Evolutionary conservation across 2,329 filamentous ascomycete genomes (phyloP), one percentile per base, ranked within the genome.

Genomic region (Nothomitra cinnamomea): DNA sequence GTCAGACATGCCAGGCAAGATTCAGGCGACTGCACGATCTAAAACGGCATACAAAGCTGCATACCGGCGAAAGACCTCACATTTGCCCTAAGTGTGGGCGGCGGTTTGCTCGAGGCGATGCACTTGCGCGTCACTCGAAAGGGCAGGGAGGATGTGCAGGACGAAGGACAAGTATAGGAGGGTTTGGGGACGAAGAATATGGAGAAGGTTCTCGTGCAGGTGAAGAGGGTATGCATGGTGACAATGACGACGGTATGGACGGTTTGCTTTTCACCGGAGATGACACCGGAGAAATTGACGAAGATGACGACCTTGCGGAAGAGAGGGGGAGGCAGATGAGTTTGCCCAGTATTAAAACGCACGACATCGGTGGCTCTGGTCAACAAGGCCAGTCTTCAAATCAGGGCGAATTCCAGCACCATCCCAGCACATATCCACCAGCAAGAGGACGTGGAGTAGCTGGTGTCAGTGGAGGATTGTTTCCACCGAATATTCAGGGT

Each of bases 81-180:
- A 85, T 92, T 8, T 98, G 92, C 63, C 85, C 86, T 41, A 95
- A 94, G 65, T 98, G 92, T 65, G 87, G 94, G 59, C 80, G 92
- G 57, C 87, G 89, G 60, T 98, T 98, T 69, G 92, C 92, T 45
- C 83, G 92, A 59, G 92, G 92, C 12, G 92, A 98, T 72, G 92
- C 92, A 24, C 71, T 98, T 53, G 92, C 92, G 45, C 80, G 92
- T 56, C 92, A 98, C 65, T 94, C 87, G 65, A 96, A 96, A 68
- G 92, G 92, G 35, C 85, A 89, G 53, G 92, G 92, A 53, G 92
- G 92, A 49, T 98, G 92, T 69, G 92, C 94, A 12, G 92, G 92
- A 54, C 80, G 92, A 55, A 78, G 92, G 58, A 82, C 87, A 40
- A 95, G 89, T 61, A 82, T 88, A 76, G 83, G 83, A 43, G 83